Base-by-base conservation (phyloP, 441 rosid species). In the Pelargonium exstipulatum region DNA sequence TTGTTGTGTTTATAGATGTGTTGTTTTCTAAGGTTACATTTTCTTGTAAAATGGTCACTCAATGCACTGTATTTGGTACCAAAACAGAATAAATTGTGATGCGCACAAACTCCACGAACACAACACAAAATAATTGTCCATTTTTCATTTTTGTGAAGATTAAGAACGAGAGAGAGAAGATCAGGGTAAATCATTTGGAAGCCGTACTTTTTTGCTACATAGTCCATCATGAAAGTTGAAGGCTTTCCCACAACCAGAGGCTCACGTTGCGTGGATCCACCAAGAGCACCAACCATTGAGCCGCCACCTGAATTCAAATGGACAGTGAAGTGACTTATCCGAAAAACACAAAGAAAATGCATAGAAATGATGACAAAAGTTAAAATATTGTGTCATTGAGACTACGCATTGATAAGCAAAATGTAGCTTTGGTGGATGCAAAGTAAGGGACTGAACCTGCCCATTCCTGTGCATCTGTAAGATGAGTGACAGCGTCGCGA, bases 391-490 rank as follows among this genome's bases (percentile, higher is more conserved):
- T 17, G 61, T 55, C 20, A 55, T 51, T 14, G 5, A 49, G 17
- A 49, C 17, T 0, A 49, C 0, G 14, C 14, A 49, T 5, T 10
- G 2, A 46, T 2, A 12, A 46, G 14, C 53, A 46, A 10, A 46
- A 13, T 46, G 53, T 16, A 46, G 53, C 2, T 46, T 46, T 46
- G n/a, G 53, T 46, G 13, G 13, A 13, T 46, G 53, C 14, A 46
- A 46, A 46, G 24, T 32, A 22, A 45, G 53, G 68, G 62, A 73
- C 14, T 67, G 22, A 66, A 88, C 94, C 94, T 83, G 94, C 94
- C 94, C 94, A 86, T 81, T 88, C 91, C 77, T 88, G 94, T 72
- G 94, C 94, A 84, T 88, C 94, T 0, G 91, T 88, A 60, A 88
- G 90, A 77, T 88, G 94, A 0, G 94, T 88, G 73, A 88, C 91